Conservation (phyloP, 768 basidiomycete species). For the Boletus patriciae region DNA sequence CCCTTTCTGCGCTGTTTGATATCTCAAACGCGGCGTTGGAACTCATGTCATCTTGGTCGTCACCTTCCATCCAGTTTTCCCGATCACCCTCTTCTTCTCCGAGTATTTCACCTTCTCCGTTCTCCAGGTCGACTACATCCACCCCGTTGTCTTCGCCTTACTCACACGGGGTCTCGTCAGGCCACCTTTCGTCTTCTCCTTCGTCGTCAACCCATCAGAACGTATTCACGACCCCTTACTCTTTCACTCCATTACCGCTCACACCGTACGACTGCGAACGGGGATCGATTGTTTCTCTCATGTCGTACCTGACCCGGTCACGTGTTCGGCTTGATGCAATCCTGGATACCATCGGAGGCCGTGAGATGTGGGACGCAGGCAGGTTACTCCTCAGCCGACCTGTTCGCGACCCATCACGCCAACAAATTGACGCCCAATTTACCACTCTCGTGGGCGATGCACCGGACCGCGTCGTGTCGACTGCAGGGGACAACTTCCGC, state of each 20-base stretch:
- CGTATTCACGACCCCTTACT: constrained; percentile 30
- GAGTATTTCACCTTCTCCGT: constrained; percentile 35
- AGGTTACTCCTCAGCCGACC: constrained; percentile 53
- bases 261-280: constrained; percentile 29
- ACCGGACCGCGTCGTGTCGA: constrained; percentile 64
- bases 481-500: constrained; percentile 68
- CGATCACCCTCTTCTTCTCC: constrained; percentile 32
- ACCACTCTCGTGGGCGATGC: constrained; percentile 79
- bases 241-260: constrained; percentile 32
- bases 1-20: constrained; percentile 25
- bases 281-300: constrained; percentile 24
- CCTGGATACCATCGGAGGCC: constrained; percentile 81
- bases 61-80: constrained; percentile 27
- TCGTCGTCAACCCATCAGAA: constrained; percentile 29
- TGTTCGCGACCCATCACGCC: constrained; percentile 30
- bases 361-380: constrained; percentile 74
- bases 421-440: constrained; percentile 51
- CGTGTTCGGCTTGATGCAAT: constrained; percentile 66
- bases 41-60: constrained; percentile 20
- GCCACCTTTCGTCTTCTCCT: constrained; percentile 23
- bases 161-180: constrained; percentile 24
- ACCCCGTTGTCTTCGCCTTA: constrained; percentile 36
- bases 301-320: constrained; percentile 29
- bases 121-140: constrained; percentile 31
- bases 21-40: constrained; percentile 21